phyloP scores from a whole-genome alignment of 176 grass and related monocot species.

The Phragmites australis region DNA sequence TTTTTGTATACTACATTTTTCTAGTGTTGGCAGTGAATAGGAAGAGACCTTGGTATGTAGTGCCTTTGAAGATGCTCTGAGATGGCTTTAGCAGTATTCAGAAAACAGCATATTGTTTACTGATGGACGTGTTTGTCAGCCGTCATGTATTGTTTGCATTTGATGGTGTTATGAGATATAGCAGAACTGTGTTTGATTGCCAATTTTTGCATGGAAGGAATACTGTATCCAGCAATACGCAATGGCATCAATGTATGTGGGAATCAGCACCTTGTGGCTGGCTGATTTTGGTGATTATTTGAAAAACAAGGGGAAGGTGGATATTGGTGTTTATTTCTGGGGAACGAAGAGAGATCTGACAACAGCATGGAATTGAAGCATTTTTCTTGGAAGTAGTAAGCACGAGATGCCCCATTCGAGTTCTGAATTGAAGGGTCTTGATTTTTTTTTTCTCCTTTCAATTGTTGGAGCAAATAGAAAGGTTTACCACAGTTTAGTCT shows the following conservation, averaged over 20 bases:
- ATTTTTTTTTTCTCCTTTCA: neutral
- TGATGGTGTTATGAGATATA: conserved; percentile 9
- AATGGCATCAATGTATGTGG: neutral
- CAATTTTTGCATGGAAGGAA: conserved; percentile 27
- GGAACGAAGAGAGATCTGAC: conserved; percentile 8
- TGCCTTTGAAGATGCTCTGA: neutral
- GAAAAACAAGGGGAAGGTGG: conserved; percentile 21
- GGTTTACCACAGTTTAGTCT: neutral
- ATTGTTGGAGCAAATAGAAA: conserved; percentile 3
- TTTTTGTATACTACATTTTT: conserved; percentile 9
- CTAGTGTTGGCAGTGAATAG: neutral
- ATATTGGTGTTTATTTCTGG: neutral
- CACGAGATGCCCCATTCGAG: neutral
- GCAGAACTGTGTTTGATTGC: neutral
- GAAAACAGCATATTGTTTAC: conserved; percentile 1
- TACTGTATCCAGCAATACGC: neutral
- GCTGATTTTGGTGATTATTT: conserved; percentile 4
- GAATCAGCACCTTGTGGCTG: neutral
- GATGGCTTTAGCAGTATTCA: conserved; percentile 19
- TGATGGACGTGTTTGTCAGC: neutral
- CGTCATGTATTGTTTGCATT: neutral
- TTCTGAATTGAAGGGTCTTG: neutral
- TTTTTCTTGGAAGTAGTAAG: conserved; percentile 5
- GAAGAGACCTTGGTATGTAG: neutral
- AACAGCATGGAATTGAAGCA: neutral